Base-by-base conservation (phyloP, 257 asterid species). In the Gentiana straminea region DNA sequence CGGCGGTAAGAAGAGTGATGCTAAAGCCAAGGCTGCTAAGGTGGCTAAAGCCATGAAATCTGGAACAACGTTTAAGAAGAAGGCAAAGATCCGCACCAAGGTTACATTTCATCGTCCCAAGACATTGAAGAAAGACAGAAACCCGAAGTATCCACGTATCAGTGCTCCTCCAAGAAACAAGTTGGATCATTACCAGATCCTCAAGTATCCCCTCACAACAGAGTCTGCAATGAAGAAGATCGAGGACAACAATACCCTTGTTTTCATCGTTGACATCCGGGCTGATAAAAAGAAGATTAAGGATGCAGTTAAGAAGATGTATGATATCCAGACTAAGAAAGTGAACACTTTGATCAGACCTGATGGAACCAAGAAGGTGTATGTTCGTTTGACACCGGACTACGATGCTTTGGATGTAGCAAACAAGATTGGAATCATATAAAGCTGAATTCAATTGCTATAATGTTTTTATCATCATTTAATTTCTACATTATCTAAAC, bases 221-320 rank as follows among this genome's bases (percentile, higher is more conserved):
- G 72, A 71, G 54, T 71, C 76, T 9, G 76, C 76, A 39, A 71
- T 66, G 76, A 71, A 71, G 49, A 71, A 71, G 38, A 71, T 71
- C 43, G 76, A 71, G 54, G 76, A 71, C 49, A 71, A 62, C 63
- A 71, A 71, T 44, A 71, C 76, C 47, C 59, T 71, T 54, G 76
- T 71, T 41, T 71, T 71, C 62, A 66, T 71, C 35, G 76, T 71
- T 34, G 76, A 71, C 59, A 71, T 71, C 32, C 76, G 72, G 24
- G 24, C 24, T 15, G 24, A 15, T 15, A 15, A 15, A 15, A 15
- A 15, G 24, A 15, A 15, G 24, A 15, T 15, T 15, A 15, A 15
- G 24, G 24, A 15, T 15, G 24, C 24, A 15, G 24, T 15, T 15
- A 15, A 15, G 24, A 15, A 15, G 24, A 15, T 15, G 24, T 15